Evolutionary conservation across 2,329 filamentous ascomycete genomes (phyloP).

Genomic region (Aspergillus caelatus): DNA sequence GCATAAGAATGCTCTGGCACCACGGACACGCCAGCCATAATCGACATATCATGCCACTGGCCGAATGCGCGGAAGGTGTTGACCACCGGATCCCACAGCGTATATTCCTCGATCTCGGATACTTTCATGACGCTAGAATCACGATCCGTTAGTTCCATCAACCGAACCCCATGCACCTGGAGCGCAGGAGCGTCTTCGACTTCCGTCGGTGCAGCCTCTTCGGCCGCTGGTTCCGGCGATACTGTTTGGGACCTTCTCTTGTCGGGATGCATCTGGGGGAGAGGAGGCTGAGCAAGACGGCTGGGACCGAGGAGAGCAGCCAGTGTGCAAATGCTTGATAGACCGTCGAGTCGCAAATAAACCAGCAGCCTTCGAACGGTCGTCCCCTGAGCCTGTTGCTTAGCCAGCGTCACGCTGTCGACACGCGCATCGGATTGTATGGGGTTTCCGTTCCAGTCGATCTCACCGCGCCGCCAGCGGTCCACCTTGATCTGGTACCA

Average conservation of each 20-base stretch:
- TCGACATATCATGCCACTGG: slow-evolving; percentile 78
- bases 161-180: slow-evolving; percentile 79
- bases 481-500: slow-evolving; percentile 75
- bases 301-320: slow-evolving; percentile 74
- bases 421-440: slow-evolving; percentile 47
- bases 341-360: slow-evolving; percentile 81
- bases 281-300: slow-evolving; percentile 38
- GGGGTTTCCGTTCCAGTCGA: slow-evolving; percentile 78
- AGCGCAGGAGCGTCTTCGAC: slow-evolving; percentile 49
- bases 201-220: slow-evolving; percentile 25
- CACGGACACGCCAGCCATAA: slow-evolving; percentile 79
- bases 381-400: slow-evolving; percentile 54
- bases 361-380: slow-evolving; percentile 71
- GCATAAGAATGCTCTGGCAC: slow-evolving; percentile 78
- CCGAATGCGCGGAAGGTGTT: slow-evolving; percentile 91
- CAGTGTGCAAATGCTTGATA: slow-evolving; percentile 79
- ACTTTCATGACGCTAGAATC: slow-evolving; percentile 95
- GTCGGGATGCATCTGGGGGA: slow-evolving; percentile 35
- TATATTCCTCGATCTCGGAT: slow-evolving; percentile 75
- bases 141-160: slow-evolving; percentile 87
- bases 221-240: slow-evolving; percentile 22
- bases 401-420: slow-evolving; percentile 42
- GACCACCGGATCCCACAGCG: slow-evolving; percentile 77
- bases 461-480: slow-evolving; percentile 79
- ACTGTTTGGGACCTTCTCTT: slow-evolving; percentile 26